Conservation (phyloP, 2,329 filamentous ascomycete species). For the Cytospora chrysosperma region DNA sequence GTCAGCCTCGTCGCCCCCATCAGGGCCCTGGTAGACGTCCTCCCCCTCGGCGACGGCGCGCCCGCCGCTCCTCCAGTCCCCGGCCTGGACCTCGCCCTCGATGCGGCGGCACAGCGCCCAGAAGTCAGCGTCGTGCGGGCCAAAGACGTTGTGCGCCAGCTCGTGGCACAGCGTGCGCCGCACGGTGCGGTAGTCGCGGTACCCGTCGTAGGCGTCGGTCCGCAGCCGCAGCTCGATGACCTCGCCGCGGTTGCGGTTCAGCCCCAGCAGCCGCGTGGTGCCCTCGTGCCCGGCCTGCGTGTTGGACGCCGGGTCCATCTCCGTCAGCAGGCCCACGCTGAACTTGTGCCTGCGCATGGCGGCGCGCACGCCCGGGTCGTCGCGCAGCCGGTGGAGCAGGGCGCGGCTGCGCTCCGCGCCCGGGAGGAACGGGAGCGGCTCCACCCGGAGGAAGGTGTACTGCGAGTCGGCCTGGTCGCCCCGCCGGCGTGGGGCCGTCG, state of each 20-base stretch:
- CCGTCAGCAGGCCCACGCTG: constrained; percentile 80
- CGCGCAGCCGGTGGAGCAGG: constrained; percentile 73
- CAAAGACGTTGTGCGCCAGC: constrained; percentile 85
- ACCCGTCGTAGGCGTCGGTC: constrained; percentile 94
- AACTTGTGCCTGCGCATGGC: constrained; percentile 85
- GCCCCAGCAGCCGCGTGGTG: constrained; percentile 72
- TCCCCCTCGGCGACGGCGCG: constrained; percentile 63
- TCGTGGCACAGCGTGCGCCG: constrained; percentile 93
- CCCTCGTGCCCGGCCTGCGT: constrained; percentile 70
- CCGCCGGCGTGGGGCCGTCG: too few relatives aligned
- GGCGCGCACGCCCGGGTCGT: constrained; percentile 81
- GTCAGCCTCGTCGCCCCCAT: constrained; percentile 40
- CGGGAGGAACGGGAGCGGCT: constrained; percentile 75
- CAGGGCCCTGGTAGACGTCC: constrained; percentile 56
- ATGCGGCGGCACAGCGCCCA: constrained; percentile 88
- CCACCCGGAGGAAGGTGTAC: constrained; percentile 80
- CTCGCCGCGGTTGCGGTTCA: constrained; percentile 86
- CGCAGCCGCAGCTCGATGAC: constrained; percentile 86
- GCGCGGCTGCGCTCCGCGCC: constrained; percentile 67
- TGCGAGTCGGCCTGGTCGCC: constrained; percentile 53
- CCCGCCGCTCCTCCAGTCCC: constrained; percentile 76
- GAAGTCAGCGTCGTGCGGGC: constrained; percentile 81
- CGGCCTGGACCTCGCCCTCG: constrained; percentile 78
- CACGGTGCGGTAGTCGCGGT: constrained; percentile 88
- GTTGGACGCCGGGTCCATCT: constrained; percentile 89